Base-by-base conservation (phyloP, 495 filamentous ascomycete genomes). In the Patellaria atrata region DNA sequence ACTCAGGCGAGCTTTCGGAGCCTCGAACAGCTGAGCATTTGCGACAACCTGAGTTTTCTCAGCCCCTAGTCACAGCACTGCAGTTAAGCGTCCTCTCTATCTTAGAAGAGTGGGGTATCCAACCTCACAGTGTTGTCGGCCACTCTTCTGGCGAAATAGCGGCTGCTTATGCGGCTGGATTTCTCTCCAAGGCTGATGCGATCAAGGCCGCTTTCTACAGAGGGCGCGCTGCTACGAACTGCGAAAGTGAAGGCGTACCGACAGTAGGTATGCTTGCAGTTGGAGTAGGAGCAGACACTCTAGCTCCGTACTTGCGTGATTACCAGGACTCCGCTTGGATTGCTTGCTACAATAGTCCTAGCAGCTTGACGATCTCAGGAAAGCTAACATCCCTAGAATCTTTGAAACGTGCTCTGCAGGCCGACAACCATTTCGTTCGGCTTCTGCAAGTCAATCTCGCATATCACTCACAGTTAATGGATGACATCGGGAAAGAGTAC, bases 191-290 rank as follows among this genome's bases (percentile, higher is more conserved):
- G 11, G 42, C 37, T 43, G 64, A 56, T 49, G 70, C 64, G 1
- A 59, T 61, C n/a, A 41, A 40, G 1, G 23, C 54, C 18, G 55
- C 60, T 3, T 68, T 59, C 28, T 58, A 54, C 28, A 47, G 64
- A 3, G 62, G 41, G 16, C 36, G 29, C 8, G 22, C 25, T 17
- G 38, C 12, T 13, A 34, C 25, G 21, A 33, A 27, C 18, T 25
- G 24, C 11, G 17, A 8, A 23, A 30, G 35, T 23, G 24, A 23
- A 12, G 15, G 32, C 13, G 18, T 35, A n/a, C 30, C 9, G 14
- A 18, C 7, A 30, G 42, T 35, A 7, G 42, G 33, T 12, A 45
- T 45, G 42, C 6, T 45, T 5, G 42, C 42, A 4, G 42, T 22
- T 1, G 42, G 42, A 6, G 21, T 35, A 4, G 32, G 37, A 20